Evolutionary conservation across 208 protist species (phyloP).

Genomic region (Plasmodiophora brassicae): DNA sequence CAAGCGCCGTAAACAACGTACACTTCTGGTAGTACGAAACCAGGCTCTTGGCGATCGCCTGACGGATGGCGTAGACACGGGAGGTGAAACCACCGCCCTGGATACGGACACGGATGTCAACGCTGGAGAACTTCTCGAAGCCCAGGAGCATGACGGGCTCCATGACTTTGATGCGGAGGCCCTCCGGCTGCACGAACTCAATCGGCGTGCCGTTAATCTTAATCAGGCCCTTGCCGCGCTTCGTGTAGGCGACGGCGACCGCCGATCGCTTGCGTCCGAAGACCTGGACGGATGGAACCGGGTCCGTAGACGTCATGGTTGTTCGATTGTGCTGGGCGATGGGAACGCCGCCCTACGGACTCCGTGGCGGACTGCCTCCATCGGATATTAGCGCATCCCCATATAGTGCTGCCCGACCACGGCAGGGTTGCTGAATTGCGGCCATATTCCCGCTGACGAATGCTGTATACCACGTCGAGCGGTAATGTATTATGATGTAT

Average conservation of each 20-base stretch:
- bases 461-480: too few relatives aligned
- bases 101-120: constrained; percentile 90
- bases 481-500: too few relatives aligned
- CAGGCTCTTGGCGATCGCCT: constrained; percentile 97
- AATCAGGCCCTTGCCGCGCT: constrained; percentile 91
- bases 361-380: too few relatives aligned
- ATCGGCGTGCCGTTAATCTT: constrained; percentile 96
- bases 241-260: constrained; percentile 94
- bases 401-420: too few relatives aligned
- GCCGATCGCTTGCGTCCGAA: constrained; percentile 91
- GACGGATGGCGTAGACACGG: constrained; percentile 95
- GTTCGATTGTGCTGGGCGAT: too few relatives aligned
- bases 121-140: constrained; percentile 77
- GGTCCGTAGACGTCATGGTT: background rate
- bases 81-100: constrained; percentile 94
- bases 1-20: too few relatives aligned
- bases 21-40: constrained; percentile 99
- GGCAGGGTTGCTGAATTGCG: too few relatives aligned
- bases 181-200: constrained; percentile 90
- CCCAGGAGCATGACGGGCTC: constrained; percentile 93
- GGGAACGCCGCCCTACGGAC: too few relatives aligned
- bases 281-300: constrained; percentile 48
- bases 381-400: too few relatives aligned
- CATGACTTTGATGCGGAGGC: constrained; percentile 91
- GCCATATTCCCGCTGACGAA: too few relatives aligned